A percentile compares a stretch with the other conserved stretches of the same genome.
Conservation (phyloP, 192 early-diverging fungal species). For the Coemansia sp. region DNA sequence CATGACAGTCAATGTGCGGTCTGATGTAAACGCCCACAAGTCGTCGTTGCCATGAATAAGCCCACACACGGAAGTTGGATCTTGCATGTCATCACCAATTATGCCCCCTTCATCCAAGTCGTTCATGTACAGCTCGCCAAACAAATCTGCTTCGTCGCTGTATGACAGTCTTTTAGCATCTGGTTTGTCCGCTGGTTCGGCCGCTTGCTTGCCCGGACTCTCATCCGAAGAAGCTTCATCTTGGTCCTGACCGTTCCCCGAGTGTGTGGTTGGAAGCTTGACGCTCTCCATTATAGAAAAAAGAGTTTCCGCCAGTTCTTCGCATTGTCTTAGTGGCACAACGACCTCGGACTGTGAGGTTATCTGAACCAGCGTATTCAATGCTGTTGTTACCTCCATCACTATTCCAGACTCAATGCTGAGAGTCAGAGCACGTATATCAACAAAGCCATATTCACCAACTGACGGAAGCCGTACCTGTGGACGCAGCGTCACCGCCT, state of each 20-base stretch:
- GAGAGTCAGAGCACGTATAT: constrained; percentile 76
- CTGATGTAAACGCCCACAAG: constrained; percentile 52
- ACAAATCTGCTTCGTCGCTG: constrained; percentile 29
- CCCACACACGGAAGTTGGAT: constrained; percentile 35
- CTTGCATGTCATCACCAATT: constrained; percentile 46
- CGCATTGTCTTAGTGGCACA: constrained; percentile 60
- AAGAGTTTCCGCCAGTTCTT: constrained; percentile 67
- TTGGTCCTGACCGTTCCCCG: not conserved
- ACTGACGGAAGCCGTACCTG: constrained; percentile 53
- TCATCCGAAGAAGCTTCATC: not conserved
- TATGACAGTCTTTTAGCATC: constrained; percentile 9
- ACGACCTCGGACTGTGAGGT: constrained; percentile 58
- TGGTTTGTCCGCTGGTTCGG: not conserved
- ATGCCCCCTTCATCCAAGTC: constrained; percentile 27
- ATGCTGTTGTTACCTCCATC: constrained; percentile 70
- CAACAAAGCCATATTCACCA: constrained; percentile 60
- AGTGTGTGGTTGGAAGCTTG: constrained; percentile 8
- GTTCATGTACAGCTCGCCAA: constrained; percentile 19
- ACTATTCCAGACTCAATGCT: constrained; percentile 75
- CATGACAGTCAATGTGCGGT: constrained; percentile 43
- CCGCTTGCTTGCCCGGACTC: not conserved
- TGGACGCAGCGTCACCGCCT: constrained; percentile 58
- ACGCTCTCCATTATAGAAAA: constrained; percentile 60
- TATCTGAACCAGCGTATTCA: constrained; percentile 68
- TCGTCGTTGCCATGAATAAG: constrained; percentile 36